Evolutionary conservation across 2,329 filamentous ascomycete species (phyloP).

Genomic region (Coniochaeta pulveracea): DNA sequence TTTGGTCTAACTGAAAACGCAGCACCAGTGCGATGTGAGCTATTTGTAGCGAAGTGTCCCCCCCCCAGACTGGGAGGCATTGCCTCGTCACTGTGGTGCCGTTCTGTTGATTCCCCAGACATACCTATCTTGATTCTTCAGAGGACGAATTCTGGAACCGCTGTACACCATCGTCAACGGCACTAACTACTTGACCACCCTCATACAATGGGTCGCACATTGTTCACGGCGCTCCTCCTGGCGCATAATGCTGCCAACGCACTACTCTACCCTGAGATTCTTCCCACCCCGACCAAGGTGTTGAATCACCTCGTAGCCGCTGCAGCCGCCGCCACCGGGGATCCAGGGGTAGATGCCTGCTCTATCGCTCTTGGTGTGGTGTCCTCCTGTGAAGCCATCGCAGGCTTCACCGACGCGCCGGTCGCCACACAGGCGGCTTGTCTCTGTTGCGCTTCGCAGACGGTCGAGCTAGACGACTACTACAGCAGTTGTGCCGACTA

Average conservation of each 20-base stretch:
- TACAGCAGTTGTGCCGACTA: conserved; percentile 1
- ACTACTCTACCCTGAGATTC: not conserved
- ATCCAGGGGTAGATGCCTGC: conserved; percentile 1
- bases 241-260: not conserved
- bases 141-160: too few relatives aligned
- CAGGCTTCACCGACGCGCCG: not conserved
- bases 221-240: not conserved
- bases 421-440: not conserved
- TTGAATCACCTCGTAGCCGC: not conserved
- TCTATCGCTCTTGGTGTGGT: not conserved
- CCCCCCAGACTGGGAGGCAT: too few relatives aligned
- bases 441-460: not conserved
- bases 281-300: conserved; percentile 1
- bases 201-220: not conserved
- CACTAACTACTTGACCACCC: too few relatives aligned
- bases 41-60: too few relatives aligned
- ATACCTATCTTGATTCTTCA: too few relatives aligned
- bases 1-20: too few relatives aligned
- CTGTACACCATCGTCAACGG: too few relatives aligned
- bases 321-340: not conserved
- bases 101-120: too few relatives aligned
- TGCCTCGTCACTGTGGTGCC: too few relatives aligned
- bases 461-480: conserved; percentile 2
- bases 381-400: not conserved
- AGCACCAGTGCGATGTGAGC: too few relatives aligned